Base-by-base conservation (phyloP, 1,284 basidiomycete species). In the Ceratobasidium sp. region DNA sequence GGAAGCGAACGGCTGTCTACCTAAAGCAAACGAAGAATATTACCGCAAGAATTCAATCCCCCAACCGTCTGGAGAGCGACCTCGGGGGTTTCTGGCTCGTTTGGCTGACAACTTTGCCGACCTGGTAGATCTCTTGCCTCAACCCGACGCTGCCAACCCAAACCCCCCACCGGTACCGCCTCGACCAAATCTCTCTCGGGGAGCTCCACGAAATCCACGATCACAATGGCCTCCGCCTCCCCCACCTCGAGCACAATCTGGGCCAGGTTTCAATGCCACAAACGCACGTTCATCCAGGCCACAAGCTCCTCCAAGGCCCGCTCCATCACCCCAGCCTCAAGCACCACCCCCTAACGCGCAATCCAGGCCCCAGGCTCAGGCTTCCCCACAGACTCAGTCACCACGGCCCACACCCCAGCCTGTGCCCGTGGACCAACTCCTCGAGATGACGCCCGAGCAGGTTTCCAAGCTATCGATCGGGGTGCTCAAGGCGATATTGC, bases 1-100 rank as follows among this genome's bases (percentile, higher is more conserved):
- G 62, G 48, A 53, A 65, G 48, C 28, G 18, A 65, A 65, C n/a
- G 62, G 62, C 10, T 65, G 62, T 26, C 34, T 65, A 52, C 46
- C 62, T 23, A 32, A 34, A 41, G 62, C 48, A 23, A 65, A 65
- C 34, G 62, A 65, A 39, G 62, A 65, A 10, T 39, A 52, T 39
- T 65, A 65, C 23, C 62, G 62, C 48, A 23, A 46, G 3, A 46
- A 39, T 52, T 65, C 62, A 1, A 65, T 65, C 53, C 62, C 62
- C 14, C 62, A 36, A 26, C 62, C 62, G 4, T 52, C 62, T 4
- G 62, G 62, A 36, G 62, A 65, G 16, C 62, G 62, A 32, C 48
- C 62, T 23, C 26, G 48, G 36, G 48, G 62, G 14, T 65, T 65
- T 23, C 62, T 65, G 5, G 23, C 62, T 18, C 46, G 62, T 4